These are phyloP conservation scores for Meira miltonrushii DNA, from an alignment of 1,284 basidiomycete genomes.

Conservation along the genomic window DNA sequence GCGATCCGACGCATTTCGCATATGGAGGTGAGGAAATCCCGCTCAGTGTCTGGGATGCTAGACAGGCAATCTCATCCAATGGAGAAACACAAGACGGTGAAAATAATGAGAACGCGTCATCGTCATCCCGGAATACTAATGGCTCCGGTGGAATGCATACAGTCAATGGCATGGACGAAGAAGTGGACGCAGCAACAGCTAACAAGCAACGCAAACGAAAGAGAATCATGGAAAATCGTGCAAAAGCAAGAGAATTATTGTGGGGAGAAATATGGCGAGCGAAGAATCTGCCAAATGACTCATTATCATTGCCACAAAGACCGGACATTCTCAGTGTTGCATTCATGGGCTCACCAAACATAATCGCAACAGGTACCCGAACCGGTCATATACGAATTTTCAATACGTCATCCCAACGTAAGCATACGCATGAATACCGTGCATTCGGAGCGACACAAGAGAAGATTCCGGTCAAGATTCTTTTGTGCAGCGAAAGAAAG, in stretches of 20 bases:
- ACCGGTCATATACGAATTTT: not conserved
- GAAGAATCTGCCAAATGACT: slow-evolving; percentile 42
- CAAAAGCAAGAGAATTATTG: slow-evolving; percentile 29
- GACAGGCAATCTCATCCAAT: not conserved
- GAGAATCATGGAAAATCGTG: slow-evolving; percentile 28
- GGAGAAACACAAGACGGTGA: not conserved
- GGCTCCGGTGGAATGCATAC: not conserved
- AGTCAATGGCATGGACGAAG: not conserved
- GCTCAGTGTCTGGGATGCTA: slow-evolving; percentile 35
- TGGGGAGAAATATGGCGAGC: slow-evolving; percentile 44
- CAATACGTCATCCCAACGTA: not conserved
- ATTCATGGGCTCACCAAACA: slow-evolving; percentile 15
- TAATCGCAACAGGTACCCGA: not conserved
- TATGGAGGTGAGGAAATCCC: slow-evolving; percentile 42
- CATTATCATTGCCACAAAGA: slow-evolving; percentile 28
- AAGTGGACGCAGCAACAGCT: slow-evolving; percentile 16
- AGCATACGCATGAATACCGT: not conserved
- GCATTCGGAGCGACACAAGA: slow-evolving; percentile 17
- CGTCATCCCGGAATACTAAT: too few species aligned
- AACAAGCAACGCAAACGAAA: slow-evolving; percentile 36
- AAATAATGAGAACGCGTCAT: not conserved
- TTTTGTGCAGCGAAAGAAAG: slow-evolving; percentile 19
- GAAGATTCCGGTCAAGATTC: slow-evolving; percentile 28
- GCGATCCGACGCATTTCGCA: slow-evolving; percentile 32
- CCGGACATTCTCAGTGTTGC: slow-evolving; percentile 31